Base-by-base conservation (phyloP, 768 basidiomycete species). In the Psilocybe cubensis region DNA sequence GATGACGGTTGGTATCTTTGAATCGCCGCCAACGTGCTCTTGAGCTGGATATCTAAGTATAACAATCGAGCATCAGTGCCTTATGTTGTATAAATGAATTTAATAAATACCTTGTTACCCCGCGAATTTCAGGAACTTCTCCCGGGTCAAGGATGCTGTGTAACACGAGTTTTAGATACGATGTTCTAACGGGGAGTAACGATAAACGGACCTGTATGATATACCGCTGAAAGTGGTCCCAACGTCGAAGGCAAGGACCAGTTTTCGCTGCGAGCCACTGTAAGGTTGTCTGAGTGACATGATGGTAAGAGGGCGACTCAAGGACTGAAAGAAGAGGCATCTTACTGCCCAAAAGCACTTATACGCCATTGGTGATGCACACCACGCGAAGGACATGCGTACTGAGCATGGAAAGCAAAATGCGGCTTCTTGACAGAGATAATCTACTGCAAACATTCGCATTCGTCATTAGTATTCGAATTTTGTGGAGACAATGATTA, bases 1-100 rank as follows among this genome's bases (percentile, higher is more conserved):
- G 18, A 83, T 54, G 18, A 80, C 63, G 1, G 79, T 75, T 0
- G 78, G 81, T 31, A 83, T 76, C 54, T 81, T 82, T 25, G 71
- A 72, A 47, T 78, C 73, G 2, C 76, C 74, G 0, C 74, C 74
- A 9, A 70, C 64, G 1, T 69, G 64, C 9, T 75, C 74, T 52
- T 79, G 78, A 1, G 71, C 74, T 1, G 79, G 81, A 53, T 74
- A 81, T 49, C 81, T 81, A 35, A 38, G 18, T 11, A 33, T 18
- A 17, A 21, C 33, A 27, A 25, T 23, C 28, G 20, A 51, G 23
- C 18, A 41, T 24, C 7, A 25, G 35, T 24, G 25, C 23, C 21
- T 23, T n/a, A 24, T 11, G 23, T 35, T n/a, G 20, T 18, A 52
- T 14, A 21, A 27, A 42, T 9, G 14, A 27, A 14, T 18, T 17